phyloP scores from a whole-genome alignment of 371 early-diverging fungal species.

The Rhizopus sp. region DNA sequence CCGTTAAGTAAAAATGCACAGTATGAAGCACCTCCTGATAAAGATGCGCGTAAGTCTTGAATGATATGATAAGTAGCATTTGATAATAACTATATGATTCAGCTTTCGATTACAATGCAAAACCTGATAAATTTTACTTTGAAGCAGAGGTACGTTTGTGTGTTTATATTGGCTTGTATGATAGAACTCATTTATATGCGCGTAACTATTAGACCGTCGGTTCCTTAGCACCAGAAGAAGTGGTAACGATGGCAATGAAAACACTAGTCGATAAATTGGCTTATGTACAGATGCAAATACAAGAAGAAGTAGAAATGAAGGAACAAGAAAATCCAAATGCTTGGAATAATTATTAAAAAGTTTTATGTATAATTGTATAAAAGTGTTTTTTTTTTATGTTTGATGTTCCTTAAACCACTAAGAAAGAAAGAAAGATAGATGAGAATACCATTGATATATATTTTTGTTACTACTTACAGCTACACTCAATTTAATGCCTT shows the following conservation, averaged over 20 bases:
- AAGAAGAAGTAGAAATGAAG: conserved; percentile 59
- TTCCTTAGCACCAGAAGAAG: conserved; percentile 84
- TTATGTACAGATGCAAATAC: conserved; percentile 74
- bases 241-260: conserved; percentile 81
- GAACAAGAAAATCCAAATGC: conserved; percentile 39
- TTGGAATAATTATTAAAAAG: conserved; percentile 30
- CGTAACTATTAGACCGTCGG: conserved; percentile 68
- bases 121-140: conserved; percentile 88
- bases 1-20: conserved; percentile 78
- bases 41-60: conserved; percentile 56
- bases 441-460: background rate
- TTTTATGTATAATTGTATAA: background rate
- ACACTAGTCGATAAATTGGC: conserved; percentile 84
- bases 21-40: conserved; percentile 66
- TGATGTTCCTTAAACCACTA: background rate
- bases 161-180: background rate
- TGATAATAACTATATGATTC: conserved; percentile 8
- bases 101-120: conserved; percentile 87
- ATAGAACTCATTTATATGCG: background rate
- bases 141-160: conserved; percentile 72
- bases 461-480: conserved; percentile 29
- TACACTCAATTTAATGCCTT: conserved; percentile 62
- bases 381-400: background rate
- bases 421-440: background rate
- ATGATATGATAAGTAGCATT: conserved; percentile 8